These are phyloP conservation scores for Trypanosoma theileri DNA, from an alignment of 208 protist species.

Conservation along the genomic window DNA sequence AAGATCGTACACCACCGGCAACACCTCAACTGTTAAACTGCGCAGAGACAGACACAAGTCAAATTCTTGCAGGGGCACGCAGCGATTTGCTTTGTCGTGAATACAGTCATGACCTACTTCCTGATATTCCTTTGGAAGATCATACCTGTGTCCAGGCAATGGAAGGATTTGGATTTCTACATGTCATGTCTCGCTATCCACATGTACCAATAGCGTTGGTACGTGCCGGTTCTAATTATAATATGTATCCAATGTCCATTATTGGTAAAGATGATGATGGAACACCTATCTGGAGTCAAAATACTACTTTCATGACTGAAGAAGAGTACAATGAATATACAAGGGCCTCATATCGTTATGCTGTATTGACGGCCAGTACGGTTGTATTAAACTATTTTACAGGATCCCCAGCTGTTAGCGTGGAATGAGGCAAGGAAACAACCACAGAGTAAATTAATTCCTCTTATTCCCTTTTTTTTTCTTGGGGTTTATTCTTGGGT, in stretches of 20 bases:
- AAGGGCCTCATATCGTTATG: conserved; percentile 50
- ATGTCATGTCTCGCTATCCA: conserved; percentile 43
- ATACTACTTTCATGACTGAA: conserved; percentile 41
- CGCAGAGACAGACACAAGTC: conserved; percentile 45
- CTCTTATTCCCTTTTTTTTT: conserved; percentile 4
- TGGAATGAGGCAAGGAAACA: conserved; percentile 3
- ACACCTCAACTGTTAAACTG: conserved; percentile 48
- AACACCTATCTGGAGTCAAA: conserved; percentile 44
- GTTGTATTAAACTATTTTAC: conserved; percentile 65
- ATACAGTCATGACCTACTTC: conserved; percentile 35
- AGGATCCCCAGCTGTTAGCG: conserved; percentile 2
- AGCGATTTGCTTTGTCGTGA: conserved; percentile 50
- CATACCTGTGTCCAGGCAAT: conserved; percentile 58
- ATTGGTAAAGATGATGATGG: background rate
- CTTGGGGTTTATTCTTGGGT: background rate
- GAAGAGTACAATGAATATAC: conserved; percentile 38
- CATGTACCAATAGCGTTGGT: conserved; percentile 53
- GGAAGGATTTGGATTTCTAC: conserved; percentile 55
- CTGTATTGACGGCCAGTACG: conserved; percentile 47
- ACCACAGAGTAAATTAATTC: background rate
- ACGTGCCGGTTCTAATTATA: conserved; percentile 52
- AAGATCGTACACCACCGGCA: conserved; percentile 33
- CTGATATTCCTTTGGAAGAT: conserved; percentile 32
- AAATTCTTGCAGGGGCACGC: conserved; percentile 47
- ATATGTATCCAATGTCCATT: conserved; percentile 45